A percentile compares a stretch with the other conserved stretches of the same genome.
Conservation (phyloP, 345 rosid genomes). For the Arabis hirsuta region DNA sequence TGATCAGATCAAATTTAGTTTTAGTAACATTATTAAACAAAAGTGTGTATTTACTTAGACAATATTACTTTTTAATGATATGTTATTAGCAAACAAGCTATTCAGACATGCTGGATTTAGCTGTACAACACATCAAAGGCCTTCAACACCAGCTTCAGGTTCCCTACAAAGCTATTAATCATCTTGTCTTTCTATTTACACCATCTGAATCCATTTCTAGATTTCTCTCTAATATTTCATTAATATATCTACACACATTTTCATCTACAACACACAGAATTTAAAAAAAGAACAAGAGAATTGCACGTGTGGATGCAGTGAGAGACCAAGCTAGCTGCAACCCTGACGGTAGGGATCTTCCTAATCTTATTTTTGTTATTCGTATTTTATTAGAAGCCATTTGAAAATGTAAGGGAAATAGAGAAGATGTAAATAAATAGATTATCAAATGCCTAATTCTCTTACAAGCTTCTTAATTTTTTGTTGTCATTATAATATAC, state of each 20-base stretch:
- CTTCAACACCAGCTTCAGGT: slow-evolving; percentile 96
- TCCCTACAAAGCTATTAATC: slow-evolving; percentile 11
- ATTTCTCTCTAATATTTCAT: background rate
- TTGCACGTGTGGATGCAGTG: slow-evolving; percentile 73
- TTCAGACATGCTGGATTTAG: slow-evolving; percentile 95
- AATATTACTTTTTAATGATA: background rate
- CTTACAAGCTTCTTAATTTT: slow-evolving; percentile 18
- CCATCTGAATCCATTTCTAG: slow-evolving; percentile 20
- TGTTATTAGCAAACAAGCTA: slow-evolving; percentile 89
- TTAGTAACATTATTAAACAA: background rate
- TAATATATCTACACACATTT: background rate
- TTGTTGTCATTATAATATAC: slow-evolving; percentile 12
- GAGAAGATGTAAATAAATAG: slow-evolving; percentile 39
- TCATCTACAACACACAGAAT: slow-evolving; percentile 54
- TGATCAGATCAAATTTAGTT: slow-evolving; percentile 7
- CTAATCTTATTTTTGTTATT: slow-evolving; percentile 9
- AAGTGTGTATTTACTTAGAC: background rate
- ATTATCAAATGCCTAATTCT: slow-evolving; percentile 30
- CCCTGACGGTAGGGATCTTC: slow-evolving; percentile 30
- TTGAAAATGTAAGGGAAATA: slow-evolving; percentile 29
- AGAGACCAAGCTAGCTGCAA: slow-evolving; percentile 32
- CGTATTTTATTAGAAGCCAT: background rate
- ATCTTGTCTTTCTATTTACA: slow-evolving; percentile 1
- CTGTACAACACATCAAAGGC: slow-evolving; percentile 92
- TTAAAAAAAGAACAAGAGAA: slow-evolving; percentile 69